Evolutionary conservation across 345 rosid genomes (phyloP).

Genomic region (Sisymbrium irio): DNA sequence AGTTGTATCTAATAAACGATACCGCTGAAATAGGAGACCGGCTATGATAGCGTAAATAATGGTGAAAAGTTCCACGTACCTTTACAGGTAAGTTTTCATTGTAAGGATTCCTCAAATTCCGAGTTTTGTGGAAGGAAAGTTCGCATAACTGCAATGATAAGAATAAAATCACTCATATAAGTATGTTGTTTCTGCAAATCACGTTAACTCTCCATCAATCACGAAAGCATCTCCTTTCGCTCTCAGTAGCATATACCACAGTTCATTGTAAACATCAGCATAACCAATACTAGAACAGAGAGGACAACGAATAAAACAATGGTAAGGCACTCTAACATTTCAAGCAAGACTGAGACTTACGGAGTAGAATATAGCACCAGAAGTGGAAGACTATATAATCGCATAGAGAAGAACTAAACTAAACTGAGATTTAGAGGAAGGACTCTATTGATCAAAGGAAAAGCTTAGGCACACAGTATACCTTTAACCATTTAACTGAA

Average conservation of each 20-base stretch:
- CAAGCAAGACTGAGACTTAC: slow-evolving; percentile 3
- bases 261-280: slow-evolving; percentile 6
- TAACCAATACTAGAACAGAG: neutral
- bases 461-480: slow-evolving; percentile 21
- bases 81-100: slow-evolving; percentile 97
- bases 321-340: neutral
- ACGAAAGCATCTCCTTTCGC: neutral
- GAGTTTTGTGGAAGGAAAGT: slow-evolving; percentile 91
- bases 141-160: slow-evolving; percentile 77
- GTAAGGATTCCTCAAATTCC: slow-evolving; percentile 91
- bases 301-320: neutral
- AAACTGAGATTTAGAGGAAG: neutral
- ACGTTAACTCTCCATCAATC: neutral
- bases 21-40: neutral
- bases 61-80: slow-evolving; percentile 47
- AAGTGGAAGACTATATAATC: neutral
- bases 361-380: neutral
- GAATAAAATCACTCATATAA: slow-evolving; percentile 26
- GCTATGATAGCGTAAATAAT: neutral
- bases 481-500: slow-evolving; percentile 99
- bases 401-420: neutral
- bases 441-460: neutral
- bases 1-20: slow-evolving; percentile 5
- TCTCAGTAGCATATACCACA: neutral
- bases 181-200: neutral